Evolutionary conservation across 1,139 yeast species (phyloP).

Genomic region (Taphrina pruni): DNA sequence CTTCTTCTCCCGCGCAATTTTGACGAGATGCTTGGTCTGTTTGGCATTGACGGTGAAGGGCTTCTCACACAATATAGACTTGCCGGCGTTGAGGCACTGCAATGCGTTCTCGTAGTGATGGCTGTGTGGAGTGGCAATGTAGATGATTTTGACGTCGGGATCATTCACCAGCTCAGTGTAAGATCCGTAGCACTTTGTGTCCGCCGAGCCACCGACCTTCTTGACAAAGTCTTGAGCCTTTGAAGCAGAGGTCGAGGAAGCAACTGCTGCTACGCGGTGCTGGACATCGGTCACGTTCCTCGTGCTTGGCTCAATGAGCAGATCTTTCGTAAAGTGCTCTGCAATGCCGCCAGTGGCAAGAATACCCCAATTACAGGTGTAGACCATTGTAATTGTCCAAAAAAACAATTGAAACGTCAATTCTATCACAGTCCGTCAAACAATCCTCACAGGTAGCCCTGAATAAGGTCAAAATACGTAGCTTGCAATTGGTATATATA

Average conservation of each 20-base stretch:
- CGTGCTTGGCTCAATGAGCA: constrained; percentile 48
- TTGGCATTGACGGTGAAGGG: constrained; percentile 62
- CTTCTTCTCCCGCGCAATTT: constrained; percentile 57
- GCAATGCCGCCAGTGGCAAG: constrained; percentile 48
- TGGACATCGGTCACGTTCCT: constrained; percentile 50
- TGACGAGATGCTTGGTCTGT: constrained; percentile 58
- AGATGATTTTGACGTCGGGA: constrained; percentile 59
- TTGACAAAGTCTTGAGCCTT: constrained; percentile 48
- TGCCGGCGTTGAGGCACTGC: constrained; percentile 60
- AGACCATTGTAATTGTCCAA: constrained; percentile 40
- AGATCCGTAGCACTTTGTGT: constrained; percentile 48
- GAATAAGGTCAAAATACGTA: too few relatives aligned
- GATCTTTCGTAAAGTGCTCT: constrained; percentile 49
- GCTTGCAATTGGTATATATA: too few relatives aligned
- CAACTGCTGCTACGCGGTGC: constrained; percentile 52
- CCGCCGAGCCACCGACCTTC: neutral
- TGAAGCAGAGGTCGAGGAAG: constrained; percentile 49
- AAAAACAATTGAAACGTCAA: neutral
- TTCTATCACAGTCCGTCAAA: too few relatives aligned
- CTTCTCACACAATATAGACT: constrained; percentile 67
- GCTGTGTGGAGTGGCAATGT: constrained; percentile 66
- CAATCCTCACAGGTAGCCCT: too few relatives aligned
- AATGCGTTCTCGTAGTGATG: constrained; percentile 61
- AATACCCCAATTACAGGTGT: constrained; percentile 45
- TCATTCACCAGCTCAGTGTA: constrained; percentile 56